phyloP scores from a whole-genome alignment of 768 basidiomycete genomes.

The Amanita pseudoporphyria region DNA sequence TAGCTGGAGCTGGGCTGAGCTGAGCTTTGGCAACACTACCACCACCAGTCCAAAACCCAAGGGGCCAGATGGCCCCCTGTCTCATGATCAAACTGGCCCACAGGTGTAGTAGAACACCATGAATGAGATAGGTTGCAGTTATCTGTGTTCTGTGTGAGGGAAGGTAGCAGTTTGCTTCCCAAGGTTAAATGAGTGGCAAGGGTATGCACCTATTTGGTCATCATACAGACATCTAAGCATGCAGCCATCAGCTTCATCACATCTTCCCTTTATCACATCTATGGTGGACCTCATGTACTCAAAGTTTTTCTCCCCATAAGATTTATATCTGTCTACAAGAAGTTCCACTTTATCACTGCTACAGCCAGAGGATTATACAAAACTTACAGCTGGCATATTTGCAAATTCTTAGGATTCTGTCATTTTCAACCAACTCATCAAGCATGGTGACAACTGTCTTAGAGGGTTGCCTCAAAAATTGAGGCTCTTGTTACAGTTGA shows the following conservation, averaged over 20 bases:
- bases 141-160: not conserved
- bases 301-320: not conserved
- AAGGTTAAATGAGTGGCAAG: not conserved
- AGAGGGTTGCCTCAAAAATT: not conserved
- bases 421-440: not conserved
- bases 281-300: not conserved
- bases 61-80: not conserved
- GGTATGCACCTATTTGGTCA: not conserved
- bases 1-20: too few relatives aligned
- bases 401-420: not conserved
- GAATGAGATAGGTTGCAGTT: not conserved
- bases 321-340: not conserved
- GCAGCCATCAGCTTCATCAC: not conserved
- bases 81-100: not conserved
- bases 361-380: too few relatives aligned
- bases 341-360: not conserved
- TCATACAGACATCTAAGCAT: not conserved
- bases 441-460: not conserved
- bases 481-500: not conserved
- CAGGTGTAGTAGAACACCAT: not conserved
- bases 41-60: not conserved
- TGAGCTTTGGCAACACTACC: too few relatives aligned
- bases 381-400: not conserved
- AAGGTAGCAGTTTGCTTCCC: not conserved
- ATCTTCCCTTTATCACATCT: not conserved